phyloP scores from a whole-genome alignment of 2,329 filamentous ascomycete species.

The Zymoseptoria crescenta region DNA sequence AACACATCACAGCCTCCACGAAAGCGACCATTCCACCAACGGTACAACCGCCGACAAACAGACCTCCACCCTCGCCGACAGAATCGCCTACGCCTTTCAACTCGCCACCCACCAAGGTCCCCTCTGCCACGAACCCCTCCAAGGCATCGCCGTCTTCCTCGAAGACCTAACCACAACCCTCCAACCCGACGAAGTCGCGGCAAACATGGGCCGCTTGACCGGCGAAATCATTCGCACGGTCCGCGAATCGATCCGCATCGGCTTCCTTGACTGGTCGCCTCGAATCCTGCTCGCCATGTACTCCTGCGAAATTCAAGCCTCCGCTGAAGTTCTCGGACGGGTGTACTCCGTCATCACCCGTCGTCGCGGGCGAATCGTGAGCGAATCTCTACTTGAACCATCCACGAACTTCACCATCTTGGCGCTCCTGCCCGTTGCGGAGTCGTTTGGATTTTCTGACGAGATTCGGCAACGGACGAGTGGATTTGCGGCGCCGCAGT shows the following conservation, averaged over 20 bases:
- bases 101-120: constrained; percentile 82
- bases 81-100: constrained; percentile 89
- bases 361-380: constrained; percentile 78
- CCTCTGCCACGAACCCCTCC: constrained; percentile 84
- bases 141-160: constrained; percentile 84
- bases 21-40: constrained; percentile 15
- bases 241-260: constrained; percentile 72
- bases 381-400: constrained; percentile 87
- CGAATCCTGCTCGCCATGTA: constrained; percentile 97
- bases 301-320: constrained; percentile 92
- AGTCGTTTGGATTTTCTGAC: constrained; percentile 92
- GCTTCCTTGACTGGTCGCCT: constrained; percentile 91
- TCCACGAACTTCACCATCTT: constrained; percentile 95
- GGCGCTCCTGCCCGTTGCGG: constrained; percentile 79
- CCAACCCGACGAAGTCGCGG: constrained; percentile 48
- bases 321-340: constrained; percentile 83
- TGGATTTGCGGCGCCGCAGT: constrained; percentile 82
- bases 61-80: constrained; percentile 60
- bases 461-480: constrained; percentile 93
- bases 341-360: constrained; percentile 98
- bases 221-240: constrained; percentile 89
- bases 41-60: constrained; percentile 12
- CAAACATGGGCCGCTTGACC: constrained; percentile 71
- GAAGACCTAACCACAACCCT: constrained; percentile 64
- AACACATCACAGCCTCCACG: constrained; percentile 20